phyloP scores from a whole-genome alignment of 208 protist species.

The Porcisia deanei region DNA sequence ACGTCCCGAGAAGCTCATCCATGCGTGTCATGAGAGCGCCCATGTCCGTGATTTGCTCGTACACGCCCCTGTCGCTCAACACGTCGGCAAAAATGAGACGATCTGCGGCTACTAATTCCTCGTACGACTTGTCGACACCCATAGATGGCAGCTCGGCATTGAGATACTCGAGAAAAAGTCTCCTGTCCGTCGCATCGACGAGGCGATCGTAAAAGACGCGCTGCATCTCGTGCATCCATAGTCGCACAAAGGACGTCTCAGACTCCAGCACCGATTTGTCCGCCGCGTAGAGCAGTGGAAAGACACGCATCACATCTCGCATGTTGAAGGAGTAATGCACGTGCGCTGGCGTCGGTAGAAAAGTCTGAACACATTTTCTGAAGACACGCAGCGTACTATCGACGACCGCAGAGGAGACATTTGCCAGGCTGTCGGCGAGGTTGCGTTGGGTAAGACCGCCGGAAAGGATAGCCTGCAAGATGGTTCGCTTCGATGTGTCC shows the following conservation, averaged over 20 bases:
- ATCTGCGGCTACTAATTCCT: constrained; percentile 56
- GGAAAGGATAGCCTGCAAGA: constrained; percentile 95
- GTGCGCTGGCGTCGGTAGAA: constrained; percentile 97
- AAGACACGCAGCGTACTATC: constrained; percentile 94
- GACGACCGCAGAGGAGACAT: constrained; percentile 65
- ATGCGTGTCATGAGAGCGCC: constrained; percentile 63
- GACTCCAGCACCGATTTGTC: constrained; percentile 71
- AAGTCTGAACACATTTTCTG: constrained; percentile 81
- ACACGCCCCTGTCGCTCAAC: constrained; percentile 74
- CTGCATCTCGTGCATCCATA: constrained; percentile 97
- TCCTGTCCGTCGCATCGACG: constrained; percentile 87
- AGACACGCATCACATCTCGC: constrained; percentile 97
- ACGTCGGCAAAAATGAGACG: constrained; percentile 96
- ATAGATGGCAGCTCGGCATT: constrained; percentile 65
- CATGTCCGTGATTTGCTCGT: constrained; percentile 93
- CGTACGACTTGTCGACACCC: constrained; percentile 64
- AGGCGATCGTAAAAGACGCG: constrained; percentile 97
- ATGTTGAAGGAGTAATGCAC: constrained; percentile 99
- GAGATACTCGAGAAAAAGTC: constrained; percentile 75
- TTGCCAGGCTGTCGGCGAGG: constrained; percentile 67
- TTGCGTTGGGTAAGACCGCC: constrained; percentile 79
- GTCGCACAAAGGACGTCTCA: constrained; percentile 61
- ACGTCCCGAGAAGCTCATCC: constrained; percentile 87
- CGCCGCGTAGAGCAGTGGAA: constrained; percentile 94
- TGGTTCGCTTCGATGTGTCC: constrained; percentile 89